Percentiles rank a stretch among this genome's conserved stretches.
Evolutionary conservation across 2,329 filamentous ascomycete genomes (phyloP).

Genomic region (Alternaria arbusti): DNA sequence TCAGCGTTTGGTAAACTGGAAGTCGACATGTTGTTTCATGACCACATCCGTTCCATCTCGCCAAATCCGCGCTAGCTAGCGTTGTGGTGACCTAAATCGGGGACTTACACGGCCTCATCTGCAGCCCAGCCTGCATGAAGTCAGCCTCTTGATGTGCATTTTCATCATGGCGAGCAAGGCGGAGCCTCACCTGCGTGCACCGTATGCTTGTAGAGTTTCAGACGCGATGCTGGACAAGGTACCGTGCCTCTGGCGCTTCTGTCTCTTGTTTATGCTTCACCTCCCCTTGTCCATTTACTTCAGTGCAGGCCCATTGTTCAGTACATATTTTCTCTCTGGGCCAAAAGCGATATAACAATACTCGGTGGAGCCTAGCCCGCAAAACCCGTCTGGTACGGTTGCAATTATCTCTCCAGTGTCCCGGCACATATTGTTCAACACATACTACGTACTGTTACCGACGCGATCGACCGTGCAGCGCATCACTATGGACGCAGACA

Average conservation of each 20-base stretch:
- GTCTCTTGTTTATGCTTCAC: slow-evolving; percentile 10
- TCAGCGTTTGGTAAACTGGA: slow-evolving; percentile 11
- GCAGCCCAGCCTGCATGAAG: slow-evolving; percentile 13
- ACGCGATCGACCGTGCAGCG: slow-evolving; percentile 14
- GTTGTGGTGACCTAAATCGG: slow-evolving; percentile 18
- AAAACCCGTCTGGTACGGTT: background rate
- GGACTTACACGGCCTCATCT: slow-evolving; percentile 24
- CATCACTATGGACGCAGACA: slow-evolving; percentile 39
- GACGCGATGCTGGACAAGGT: slow-evolving; percentile 4
- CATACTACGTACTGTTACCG: slow-evolving; percentile 1
- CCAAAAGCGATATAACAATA: slow-evolving; percentile 18
- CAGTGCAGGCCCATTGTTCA: background rate
- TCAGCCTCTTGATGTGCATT: slow-evolving; percentile 24
- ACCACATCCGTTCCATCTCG: slow-evolving; percentile 6
- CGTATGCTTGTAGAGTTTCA: slow-evolving; percentile 23
- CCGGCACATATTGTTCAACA: background rate
- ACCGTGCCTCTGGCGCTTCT: slow-evolving; percentile 11
- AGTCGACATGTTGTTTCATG: background rate
- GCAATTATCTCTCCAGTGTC: background rate
- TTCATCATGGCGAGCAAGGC: slow-evolving; percentile 9
- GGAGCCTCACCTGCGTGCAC: slow-evolving; percentile 31
- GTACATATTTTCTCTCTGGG: slow-evolving; percentile 4
- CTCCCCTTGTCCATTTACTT: slow-evolving; percentile 4
- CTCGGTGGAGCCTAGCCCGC: slow-evolving; percentile 6
- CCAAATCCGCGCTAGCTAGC: slow-evolving; percentile 4